Conservation (phyloP, 2,329 filamentous ascomycete species). For the Rhynchosporium agropyri region DNA sequence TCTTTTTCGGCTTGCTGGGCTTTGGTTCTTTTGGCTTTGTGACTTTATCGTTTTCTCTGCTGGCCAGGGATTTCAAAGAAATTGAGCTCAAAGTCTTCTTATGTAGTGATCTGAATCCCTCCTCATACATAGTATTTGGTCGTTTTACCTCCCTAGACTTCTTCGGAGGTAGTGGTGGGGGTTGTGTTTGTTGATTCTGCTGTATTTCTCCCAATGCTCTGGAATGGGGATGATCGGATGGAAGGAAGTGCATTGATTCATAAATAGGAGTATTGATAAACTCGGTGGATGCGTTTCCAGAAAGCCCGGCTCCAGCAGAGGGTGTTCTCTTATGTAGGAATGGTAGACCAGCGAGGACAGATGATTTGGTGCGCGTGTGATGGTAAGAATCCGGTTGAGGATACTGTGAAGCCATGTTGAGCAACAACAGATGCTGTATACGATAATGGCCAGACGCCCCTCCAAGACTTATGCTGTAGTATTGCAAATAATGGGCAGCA, state of each 20-base stretch:
- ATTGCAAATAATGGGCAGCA: slow-evolving; percentile 27
- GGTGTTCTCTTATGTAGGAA: slow-evolving; percentile 43
- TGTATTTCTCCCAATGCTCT: slow-evolving; percentile 59
- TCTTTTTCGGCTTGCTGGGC: slow-evolving; percentile 69
- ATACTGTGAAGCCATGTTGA: slow-evolving; percentile 39
- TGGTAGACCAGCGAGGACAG: slow-evolving; percentile 36
- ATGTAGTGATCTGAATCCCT: slow-evolving; percentile 45
- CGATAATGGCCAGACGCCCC: slow-evolving; percentile 16
- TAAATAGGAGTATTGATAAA: slow-evolving; percentile 33
- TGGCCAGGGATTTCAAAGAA: slow-evolving; percentile 49
- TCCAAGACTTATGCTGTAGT: slow-evolving; percentile 29
- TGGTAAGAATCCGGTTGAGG: slow-evolving; percentile 34
- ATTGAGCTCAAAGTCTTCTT: slow-evolving; percentile 50
- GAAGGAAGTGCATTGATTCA: slow-evolving; percentile 43
- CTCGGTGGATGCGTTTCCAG: slow-evolving; percentile 30
- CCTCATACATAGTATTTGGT: slow-evolving; percentile 36
- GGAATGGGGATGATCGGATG: slow-evolving; percentile 44
- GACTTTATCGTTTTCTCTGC: slow-evolving; percentile 44
- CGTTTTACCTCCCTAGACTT: slow-evolving; percentile 44
- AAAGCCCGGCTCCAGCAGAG: slow-evolving; percentile 37
- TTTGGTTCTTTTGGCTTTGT: slow-evolving; percentile 49
- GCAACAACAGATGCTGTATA: slow-evolving; percentile 25
- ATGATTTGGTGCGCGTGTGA: slow-evolving; percentile 41
- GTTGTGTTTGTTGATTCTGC: slow-evolving; percentile 53
- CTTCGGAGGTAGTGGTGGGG: slow-evolving; percentile 46